These are phyloP conservation scores for Didymella lethalis DNA, from an alignment of 2,329 filamentous ascomycete genomes.

Conservation along the genomic window DNA sequence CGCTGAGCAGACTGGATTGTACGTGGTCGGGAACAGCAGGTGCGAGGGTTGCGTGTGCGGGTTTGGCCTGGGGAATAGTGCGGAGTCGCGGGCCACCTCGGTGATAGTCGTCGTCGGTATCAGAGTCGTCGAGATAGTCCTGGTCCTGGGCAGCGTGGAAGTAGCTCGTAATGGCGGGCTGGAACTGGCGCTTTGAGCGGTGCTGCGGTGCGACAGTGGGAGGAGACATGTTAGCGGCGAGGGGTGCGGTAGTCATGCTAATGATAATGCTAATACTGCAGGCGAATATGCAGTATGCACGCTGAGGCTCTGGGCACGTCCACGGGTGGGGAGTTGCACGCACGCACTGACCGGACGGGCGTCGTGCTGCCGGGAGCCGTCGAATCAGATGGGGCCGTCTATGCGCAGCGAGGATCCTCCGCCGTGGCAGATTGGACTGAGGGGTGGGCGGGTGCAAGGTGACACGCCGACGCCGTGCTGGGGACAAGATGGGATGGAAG, in stretches of 20 bases:
- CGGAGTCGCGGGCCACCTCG: conserved; percentile 28
- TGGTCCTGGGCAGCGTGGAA: conserved; percentile 42
- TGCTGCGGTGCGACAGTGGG: conserved; percentile 31
- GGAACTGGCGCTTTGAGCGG: conserved; percentile 54
- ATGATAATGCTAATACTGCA: conserved; percentile 2
- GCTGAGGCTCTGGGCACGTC: conserved; percentile 12
- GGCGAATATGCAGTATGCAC: conserved; percentile 14
- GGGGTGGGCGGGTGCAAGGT: conserved; percentile 15
- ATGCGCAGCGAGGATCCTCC: conserved; percentile 17
- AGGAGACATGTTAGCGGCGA: conserved; percentile 31
- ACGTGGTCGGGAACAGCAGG: conserved; percentile 69
- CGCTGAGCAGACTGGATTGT: conserved; percentile 84
- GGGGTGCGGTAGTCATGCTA: conserved; percentile 9
- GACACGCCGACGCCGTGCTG: conserved; percentile 16
- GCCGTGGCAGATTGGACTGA: conserved; percentile 10
- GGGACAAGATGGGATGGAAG: conserved; percentile 3
- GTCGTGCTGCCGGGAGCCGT: conserved; percentile 9
- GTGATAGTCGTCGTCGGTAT: conserved; percentile 40
- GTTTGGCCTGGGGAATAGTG: conserved; percentile 25
- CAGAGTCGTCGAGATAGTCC: conserved; percentile 29
- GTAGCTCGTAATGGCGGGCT: conserved; percentile 56
- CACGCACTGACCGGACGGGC: conserved; percentile 14
- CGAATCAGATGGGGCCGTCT: conserved; percentile 19
- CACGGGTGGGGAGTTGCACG: conserved; percentile 15
- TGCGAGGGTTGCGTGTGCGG: conserved; percentile 30